Evolutionary conservation across 2,329 filamentous ascomycete species (phyloP), one percentile per base, ranked within the genome.

Genomic region (Colletotrichum eremochloae): DNA sequence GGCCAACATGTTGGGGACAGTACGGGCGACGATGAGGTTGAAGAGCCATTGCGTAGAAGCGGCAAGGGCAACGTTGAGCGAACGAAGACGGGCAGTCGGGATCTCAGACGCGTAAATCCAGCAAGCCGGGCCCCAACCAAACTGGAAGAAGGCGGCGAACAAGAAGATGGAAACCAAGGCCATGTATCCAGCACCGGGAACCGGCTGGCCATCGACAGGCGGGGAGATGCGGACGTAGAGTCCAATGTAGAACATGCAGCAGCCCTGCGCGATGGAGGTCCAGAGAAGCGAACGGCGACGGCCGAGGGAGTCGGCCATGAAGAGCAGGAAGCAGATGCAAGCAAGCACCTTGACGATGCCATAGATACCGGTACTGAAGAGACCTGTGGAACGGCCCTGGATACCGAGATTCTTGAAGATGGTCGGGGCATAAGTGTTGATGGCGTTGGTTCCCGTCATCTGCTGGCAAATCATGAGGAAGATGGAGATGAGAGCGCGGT

Each of bases 41-140:
- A 93, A 92, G 6, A 93, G 78, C 90, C 90, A 92, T 76, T 93
- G 90, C 1, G 89, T 91, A 0, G 89, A 89, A 4, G 91, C 90
- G 0, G 89, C 91, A 60, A 92, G 84, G 1, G 90, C 84, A 1
- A 93, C 90, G 76, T 92, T 92, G 74, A 91, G 82, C 18, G 87
- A 87, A 58, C 91, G 82, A 7, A 93, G 83, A 38, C 91, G 84
- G 1, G 89, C 89, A 6, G 89, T 88, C 0, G 91, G 90, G 73
- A 93, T 93, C 78, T 93, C 91, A 14, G 75, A 77, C 24, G 78
- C 77, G 67, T 78, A 78, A 56, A 81, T 81, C 91, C 90, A 93
- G 82, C 89, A 91, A n/a, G 89, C 88, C 0, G 89, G 89, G 6
- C 71, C 71, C 71, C 71, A 73, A 8, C 71, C 71, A 3, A 73